Base-by-base conservation (phyloP, 768 basidiomycete species). In the Punctularia strigosozonata region DNA sequence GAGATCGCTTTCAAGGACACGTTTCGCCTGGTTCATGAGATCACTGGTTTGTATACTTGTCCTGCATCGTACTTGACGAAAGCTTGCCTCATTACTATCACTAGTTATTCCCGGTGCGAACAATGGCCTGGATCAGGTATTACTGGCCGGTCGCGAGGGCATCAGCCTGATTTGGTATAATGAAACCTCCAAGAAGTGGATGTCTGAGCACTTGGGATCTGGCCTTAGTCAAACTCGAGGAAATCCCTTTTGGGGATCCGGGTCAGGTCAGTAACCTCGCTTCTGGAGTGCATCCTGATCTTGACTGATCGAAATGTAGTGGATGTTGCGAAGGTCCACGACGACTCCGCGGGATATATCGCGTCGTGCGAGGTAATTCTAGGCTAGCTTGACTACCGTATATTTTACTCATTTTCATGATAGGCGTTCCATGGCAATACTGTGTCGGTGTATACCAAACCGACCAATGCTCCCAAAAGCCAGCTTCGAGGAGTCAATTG, bases 371-470 rank as follows among this genome's bases (percentile, higher is more conserved):
- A 52, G 45, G 51, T 52, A 25, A 25, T 30, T 33, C 7, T 30
- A 19, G n/a, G 37, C n/a, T 6, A 15, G 26, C 13, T 30, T 36
- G 31, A 18, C 15, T n/a, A n/a, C n/a, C n/a, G n/a, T n/a, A n/a
- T n/a, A n/a, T n/a, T n/a, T n/a, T n/a, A n/a, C n/a, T n/a, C 30
- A 6, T 19, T 6, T 7, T n/a, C 18, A 6, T 37, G 1, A 4
- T 22, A 52, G 51, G 44, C 32, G 4, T 50, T 52, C 33, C 49
- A 50, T 25, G 51, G 51, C 17, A 44, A 50, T 35, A 25, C 15
- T 6, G 47, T 52, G 15, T 43, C 47, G 10, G 49, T 50, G 4
- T 52, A 52, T 28, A 26, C 36, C 26, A 52, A 52, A 25, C 7
- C 22, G 2, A 8, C 34, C 3, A 37, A 30, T 32, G 39, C 48